A percentile compares a stretch with the other conserved stretches of the same genome.
Conservation (phyloP, 805 yeast species). For the Nakazawaea pomicola region DNA sequence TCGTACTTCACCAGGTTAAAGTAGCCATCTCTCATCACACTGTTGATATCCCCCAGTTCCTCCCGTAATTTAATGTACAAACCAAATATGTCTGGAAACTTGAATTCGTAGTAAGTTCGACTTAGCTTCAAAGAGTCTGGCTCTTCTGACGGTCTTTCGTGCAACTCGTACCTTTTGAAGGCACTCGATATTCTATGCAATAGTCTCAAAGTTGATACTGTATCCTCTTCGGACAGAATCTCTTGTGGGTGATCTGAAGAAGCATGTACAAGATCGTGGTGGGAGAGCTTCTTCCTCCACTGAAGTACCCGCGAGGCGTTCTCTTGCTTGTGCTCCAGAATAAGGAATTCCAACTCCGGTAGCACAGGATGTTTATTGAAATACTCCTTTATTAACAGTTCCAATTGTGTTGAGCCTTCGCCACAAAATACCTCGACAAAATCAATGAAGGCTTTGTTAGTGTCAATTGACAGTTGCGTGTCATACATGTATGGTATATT, state of each 20-base stretch:
- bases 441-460: slow-evolving; percentile 1
- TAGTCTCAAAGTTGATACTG: no score
- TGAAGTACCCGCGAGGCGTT: no score
- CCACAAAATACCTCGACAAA: slow-evolving; percentile 2
- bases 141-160: slow-evolving; percentile 2
- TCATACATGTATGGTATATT: neutral
- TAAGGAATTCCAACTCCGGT: slow-evolving; percentile 4
- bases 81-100: slow-evolving; percentile 22
- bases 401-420: slow-evolving; percentile 1
- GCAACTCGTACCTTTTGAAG: slow-evolving; percentile 11
- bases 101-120: slow-evolving; percentile 11
- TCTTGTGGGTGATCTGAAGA: neutral
- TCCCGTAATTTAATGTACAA: slow-evolving; percentile 18
- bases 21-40: slow-evolving; percentile 19
- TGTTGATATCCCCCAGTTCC: slow-evolving; percentile 12
- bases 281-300: no score
- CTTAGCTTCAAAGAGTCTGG: neutral
- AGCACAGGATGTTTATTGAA: slow-evolving; percentile 8
- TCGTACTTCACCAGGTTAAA: slow-evolving; percentile 17
- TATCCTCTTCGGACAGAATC: no score
- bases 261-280: neutral
- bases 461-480: neutral
- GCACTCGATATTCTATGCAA: no score
- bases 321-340: no score
- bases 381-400: neutral